Base-by-base conservation (phyloP, 2,329 filamentous ascomycete species). In the Colletotrichum nymphaeae region DNA sequence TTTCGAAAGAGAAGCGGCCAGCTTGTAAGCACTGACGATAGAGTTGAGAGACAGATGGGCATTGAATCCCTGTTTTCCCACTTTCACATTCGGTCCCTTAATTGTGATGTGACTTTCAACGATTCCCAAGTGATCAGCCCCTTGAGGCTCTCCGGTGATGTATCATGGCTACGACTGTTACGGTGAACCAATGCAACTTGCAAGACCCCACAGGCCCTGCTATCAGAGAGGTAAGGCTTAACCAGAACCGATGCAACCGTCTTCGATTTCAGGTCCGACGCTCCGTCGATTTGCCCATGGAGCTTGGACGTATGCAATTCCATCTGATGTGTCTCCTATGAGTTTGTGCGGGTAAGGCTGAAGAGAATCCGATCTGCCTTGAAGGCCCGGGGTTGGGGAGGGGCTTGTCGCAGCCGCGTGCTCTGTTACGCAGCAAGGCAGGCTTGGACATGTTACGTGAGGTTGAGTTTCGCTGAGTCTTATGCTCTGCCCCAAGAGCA, bases 41-140 rank as follows among this genome's bases (percentile, higher is more conserved):
- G 70, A 73, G 67, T 73, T 52, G 49, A 75, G 73, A 75, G 58
- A 73, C 52, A 72, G 46, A 72, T 19, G 66, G 73, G 73, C 73
- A 74, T 74, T 42, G 66, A 72, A 74, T 63, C 57, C 53, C 72
- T 74, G 26, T 71, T 70, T 73, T 66, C 46, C 60, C 71, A 70
- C 67, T 57, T 66, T 26, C 56, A 62, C 28, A 24, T 69, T 26
- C 8, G 37, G 9, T 57, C 60, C 35, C 12, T 8, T 24, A n/a
- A 30, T 11, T 14, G 22, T 37, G 46, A 26, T 16, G n/a, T 35
- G 28, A n/a, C 5, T 24, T 32, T 12, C n/a, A 26, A 26, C 16
- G 4, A 11, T 42, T 16, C 16, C 11, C 37, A 12, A 42, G 5
- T 42, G 37, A 42, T 42, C 37, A 42, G 12, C 5, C 16, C 37